phyloP scores from a whole-genome alignment of 306 rosid genomes.

The Luffa acutangula region DNA sequence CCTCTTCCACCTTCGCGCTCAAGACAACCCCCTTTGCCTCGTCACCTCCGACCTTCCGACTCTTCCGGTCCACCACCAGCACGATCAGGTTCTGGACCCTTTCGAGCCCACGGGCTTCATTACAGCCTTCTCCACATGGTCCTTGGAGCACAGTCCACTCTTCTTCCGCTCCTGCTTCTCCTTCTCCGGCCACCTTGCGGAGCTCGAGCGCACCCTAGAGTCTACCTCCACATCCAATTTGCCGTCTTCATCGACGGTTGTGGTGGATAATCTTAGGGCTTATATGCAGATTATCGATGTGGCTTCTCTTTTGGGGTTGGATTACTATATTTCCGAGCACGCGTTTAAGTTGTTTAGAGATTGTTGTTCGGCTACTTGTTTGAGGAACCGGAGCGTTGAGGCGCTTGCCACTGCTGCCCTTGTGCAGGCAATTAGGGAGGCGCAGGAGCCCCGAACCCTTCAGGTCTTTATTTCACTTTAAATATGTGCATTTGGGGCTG shows the following conservation, averaged over 20 bases:
- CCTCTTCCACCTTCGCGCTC: conserved; percentile 79
- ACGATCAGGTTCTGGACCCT: conserved; percentile 48
- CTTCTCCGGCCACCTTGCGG: conserved; percentile 93
- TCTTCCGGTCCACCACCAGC: conserved; percentile 13
- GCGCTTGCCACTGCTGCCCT: conserved; percentile 97
- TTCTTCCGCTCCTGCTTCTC: conserved; percentile 67
- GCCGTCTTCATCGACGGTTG: conserved; percentile 52
- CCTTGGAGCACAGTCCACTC: conserved; percentile 77
- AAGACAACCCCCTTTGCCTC: conserved; percentile 84
- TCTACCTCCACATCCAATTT: conserved; percentile 31
- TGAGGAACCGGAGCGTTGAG: conserved; percentile 95
- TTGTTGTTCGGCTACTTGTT: conserved; percentile 90
- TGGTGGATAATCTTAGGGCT: conserved; percentile 81
- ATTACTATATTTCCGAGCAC: conserved; percentile 71
- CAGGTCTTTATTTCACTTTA: conserved; percentile 33
- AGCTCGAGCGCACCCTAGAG: conserved; percentile 83
- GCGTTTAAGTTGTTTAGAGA: conserved; percentile 92
- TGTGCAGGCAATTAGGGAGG: conserved; percentile 90
- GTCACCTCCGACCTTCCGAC: conserved; percentile 84
- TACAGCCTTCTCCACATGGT: conserved; percentile 89
- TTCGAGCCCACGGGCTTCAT: conserved; percentile 93
- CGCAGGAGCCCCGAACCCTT: conserved; percentile 91
- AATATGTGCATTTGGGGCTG: background rate
- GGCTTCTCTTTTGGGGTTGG: conserved; percentile 77
- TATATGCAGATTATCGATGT: conserved; percentile 96